Evolutionary conservation across 208 protist species (phyloP).

Genomic region (Trypanosoma vivax): DNA sequence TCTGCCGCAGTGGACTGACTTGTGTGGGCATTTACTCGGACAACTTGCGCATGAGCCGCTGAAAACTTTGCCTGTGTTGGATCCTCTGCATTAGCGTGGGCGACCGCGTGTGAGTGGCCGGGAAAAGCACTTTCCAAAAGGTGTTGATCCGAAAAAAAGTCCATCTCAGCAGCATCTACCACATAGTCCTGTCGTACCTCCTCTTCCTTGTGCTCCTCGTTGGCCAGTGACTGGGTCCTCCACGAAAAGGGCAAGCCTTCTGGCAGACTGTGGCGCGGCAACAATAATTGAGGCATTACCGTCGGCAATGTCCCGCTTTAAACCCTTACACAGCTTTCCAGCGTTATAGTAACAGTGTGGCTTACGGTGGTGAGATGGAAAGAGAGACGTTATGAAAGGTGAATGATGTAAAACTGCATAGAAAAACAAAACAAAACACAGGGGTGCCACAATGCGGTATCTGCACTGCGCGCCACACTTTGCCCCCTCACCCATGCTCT

Average conservation of each 20-base stretch:
- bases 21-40: neutral
- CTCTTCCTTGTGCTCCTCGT: neutral
- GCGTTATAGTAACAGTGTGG: too few relatives aligned
- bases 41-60: neutral
- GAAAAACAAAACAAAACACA: too few relatives aligned
- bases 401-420: too few relatives aligned
- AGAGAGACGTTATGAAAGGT: too few relatives aligned
- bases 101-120: neutral
- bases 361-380: too few relatives aligned
- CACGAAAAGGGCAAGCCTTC: neutral
- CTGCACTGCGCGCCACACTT: too few relatives aligned
- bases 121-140: neutral
- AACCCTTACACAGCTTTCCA: too few relatives aligned
- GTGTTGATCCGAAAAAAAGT: slow-evolving; percentile 16
- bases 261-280: neutral
- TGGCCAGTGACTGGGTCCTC: neutral
- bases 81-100: neutral
- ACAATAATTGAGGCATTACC: neutral
- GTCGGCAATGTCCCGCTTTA: too few relatives aligned
- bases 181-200: neutral
- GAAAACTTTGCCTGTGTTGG: neutral
- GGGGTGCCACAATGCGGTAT: too few relatives aligned
- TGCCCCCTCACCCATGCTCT: too few relatives aligned
- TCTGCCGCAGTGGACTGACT: too few relatives aligned
- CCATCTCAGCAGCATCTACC: slow-evolving; percentile 2